Conservation (phyloP, 2,329 filamentous ascomycete species). For the Dryadomyces sulphureus region DNA sequence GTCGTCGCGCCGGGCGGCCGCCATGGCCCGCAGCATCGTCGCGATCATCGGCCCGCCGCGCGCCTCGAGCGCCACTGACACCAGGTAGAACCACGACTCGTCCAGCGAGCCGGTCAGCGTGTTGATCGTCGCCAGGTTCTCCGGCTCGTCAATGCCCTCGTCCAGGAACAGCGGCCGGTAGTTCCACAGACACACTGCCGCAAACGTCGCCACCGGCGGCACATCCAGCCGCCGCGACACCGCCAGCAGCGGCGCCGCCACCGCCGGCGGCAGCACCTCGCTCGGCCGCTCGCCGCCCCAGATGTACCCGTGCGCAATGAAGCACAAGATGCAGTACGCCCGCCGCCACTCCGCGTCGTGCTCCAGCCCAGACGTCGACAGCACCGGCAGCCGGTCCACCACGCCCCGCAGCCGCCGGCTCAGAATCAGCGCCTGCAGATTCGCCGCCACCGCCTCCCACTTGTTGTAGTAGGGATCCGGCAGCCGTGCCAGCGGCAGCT, state of each 20-base stretch:
- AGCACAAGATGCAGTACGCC: conserved; percentile 78
- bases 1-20: conserved; percentile 60
- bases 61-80: conserved; percentile 91
- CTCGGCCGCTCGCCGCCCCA: conserved; percentile 76
- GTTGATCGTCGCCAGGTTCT: conserved; percentile 75
- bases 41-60: conserved; percentile 76
- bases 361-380: conserved; percentile 69
- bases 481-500: conserved; percentile 63
- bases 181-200: conserved; percentile 88
- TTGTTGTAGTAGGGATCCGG: conserved; percentile 86
- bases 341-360: conserved; percentile 84
- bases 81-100: conserved; percentile 97
- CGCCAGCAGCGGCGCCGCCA: conserved; percentile 69
- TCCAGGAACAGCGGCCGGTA: conserved; percentile 81
- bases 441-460: conserved; percentile 79
- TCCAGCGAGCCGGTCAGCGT: conserved; percentile 92
- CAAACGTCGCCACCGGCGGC: conserved; percentile 86
- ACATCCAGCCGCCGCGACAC: conserved; percentile 69
- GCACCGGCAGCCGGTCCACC: conserved; percentile 66
- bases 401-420: conserved; percentile 69
- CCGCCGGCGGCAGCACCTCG: conserved; percentile 63
- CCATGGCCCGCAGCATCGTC: conserved; percentile 77
- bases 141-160: conserved; percentile 66
- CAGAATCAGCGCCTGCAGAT: conserved; percentile 75
- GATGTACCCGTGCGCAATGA: conserved; percentile 90